phyloP scores from a whole-genome alignment of 1,139 yeast species.

The Yamadazyma triangularis region DNA sequence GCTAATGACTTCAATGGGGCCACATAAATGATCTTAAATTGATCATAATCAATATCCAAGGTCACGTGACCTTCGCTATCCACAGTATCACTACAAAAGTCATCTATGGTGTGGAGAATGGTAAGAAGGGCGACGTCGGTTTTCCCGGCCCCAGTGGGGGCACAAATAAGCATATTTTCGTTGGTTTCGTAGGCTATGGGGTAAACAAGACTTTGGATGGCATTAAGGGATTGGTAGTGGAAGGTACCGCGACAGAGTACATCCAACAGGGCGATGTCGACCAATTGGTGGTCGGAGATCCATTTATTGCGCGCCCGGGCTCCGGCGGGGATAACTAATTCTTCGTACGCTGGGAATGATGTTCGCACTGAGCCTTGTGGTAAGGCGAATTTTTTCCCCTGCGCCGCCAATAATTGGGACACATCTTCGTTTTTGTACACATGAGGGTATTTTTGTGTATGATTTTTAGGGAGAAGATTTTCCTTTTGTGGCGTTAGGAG shows the following conservation, averaged over 20 bases:
- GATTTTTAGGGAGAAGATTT: slow-evolving; percentile 42
- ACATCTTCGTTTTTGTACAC: slow-evolving; percentile 73
- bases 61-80: slow-evolving; percentile 46
- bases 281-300: slow-evolving; percentile 51
- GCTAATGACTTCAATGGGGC: slow-evolving; percentile 97
- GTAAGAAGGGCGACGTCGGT: slow-evolving; percentile 92
- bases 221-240: slow-evolving; percentile 70
- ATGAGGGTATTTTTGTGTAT: slow-evolving; percentile 70
- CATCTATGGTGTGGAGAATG: slow-evolving; percentile 60
- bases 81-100: slow-evolving; percentile 46
- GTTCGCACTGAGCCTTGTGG: slow-evolving; percentile 80
- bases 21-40: slow-evolving; percentile 80
- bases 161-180: slow-evolving; percentile 95
- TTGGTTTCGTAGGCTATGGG: slow-evolving; percentile 92
- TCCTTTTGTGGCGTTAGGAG: slow-evolving; percentile 52
- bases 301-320: slow-evolving; percentile 41
- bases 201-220: slow-evolving; percentile 87
- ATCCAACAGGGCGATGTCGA: slow-evolving; percentile 63
- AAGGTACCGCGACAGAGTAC: slow-evolving; percentile 81
- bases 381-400: slow-evolving; percentile 74
- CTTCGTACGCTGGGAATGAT: slow-evolving; percentile 66
- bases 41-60: slow-evolving; percentile 61
- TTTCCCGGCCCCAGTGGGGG: slow-evolving; percentile 99
- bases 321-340: slow-evolving; percentile 77
- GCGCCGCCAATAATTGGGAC: slow-evolving; percentile 57